Base-by-base conservation (phyloP, 176 grass and related monocot genomes). In the Dendrocalamus sinicus region DNA sequence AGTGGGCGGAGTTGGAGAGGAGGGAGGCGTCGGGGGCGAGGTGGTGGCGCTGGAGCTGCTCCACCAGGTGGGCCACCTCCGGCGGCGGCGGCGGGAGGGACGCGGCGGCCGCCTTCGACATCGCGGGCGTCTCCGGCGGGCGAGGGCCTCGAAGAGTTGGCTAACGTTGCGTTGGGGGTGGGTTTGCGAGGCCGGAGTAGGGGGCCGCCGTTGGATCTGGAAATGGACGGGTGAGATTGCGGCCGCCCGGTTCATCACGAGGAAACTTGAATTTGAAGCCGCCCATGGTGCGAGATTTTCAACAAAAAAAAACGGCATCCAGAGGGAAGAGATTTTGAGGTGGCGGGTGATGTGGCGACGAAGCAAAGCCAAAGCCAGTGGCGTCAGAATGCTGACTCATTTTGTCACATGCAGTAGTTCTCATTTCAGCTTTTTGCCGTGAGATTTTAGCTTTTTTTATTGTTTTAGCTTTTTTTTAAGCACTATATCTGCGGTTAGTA, bases 1-100 rank as follows among this genome's bases (percentile, higher is more conserved):
- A 66, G 70, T 91, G 92, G 60, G 91, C 84, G 62, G 88, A 91
- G 81, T 79, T 98, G 72, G 96, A 94, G 74, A 98, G 90, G 65
- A 91, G 89, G 77, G 93, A 98, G n/a, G 89, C 89, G 50, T 98
- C 96, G 1, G 96, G 96, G 12, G 93, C 96, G 79, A 98, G 93
- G 86, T 92, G 94, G 68, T 98, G 96, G 39, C 96, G 82, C 77
- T 98, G 91, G 44, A 98, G 86, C 93, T 92, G 91, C 43, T 95
- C 93, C 71, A 98, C 89, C 79, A 98, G 84, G 68, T 98, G 88
- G 19, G 80, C 78, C 67, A 94, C 96, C 72, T 98, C 91, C 7
- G 93, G 77, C 2, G 93, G 93, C 70, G 91, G 84, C 79, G 89
- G 93, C 46, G 92, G 91, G 23, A 88, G 88, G 51, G 85, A 90